phyloP scores from a whole-genome alignment of 2,329 filamentous ascomycete species.

The Aspergillus pseudoviridinutans region DNA sequence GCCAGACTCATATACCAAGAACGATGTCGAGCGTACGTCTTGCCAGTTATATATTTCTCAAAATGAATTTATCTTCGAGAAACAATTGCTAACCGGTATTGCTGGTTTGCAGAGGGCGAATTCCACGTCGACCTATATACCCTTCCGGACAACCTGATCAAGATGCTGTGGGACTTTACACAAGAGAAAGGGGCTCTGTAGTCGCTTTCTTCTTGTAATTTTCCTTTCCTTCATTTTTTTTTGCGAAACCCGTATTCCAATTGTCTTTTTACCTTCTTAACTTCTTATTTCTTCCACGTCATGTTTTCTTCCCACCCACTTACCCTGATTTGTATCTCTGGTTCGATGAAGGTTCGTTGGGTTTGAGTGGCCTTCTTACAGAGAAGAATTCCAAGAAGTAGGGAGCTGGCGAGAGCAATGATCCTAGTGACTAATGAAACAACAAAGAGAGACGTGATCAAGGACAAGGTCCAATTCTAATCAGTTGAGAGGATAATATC shows the following conservation, averaged over 20 bases:
- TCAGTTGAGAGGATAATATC: not conserved
- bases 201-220: not conserved
- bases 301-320: not conserved
- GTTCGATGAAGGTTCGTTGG: not conserved
- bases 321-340: not conserved
- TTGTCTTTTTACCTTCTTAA: not conserved
- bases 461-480: constrained; percentile 2
- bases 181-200: constrained; percentile 42
- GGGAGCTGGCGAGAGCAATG: not conserved
- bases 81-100: constrained; percentile 27
- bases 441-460: not conserved
- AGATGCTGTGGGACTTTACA: constrained; percentile 92
- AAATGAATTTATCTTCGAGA: not conserved
- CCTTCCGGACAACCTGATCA: constrained; percentile 82
- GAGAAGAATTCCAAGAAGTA: not conserved
- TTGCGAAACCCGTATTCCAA: not conserved
- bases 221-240: not conserved
- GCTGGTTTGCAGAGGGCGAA: constrained; percentile 66
- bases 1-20: constrained; percentile 91
- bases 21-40: constrained; percentile 84
- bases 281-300: not conserved
- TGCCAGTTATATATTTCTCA: not conserved
- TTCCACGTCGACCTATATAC: constrained; percentile 98
- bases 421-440: not conserved
- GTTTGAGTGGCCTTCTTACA: not conserved